Base-by-base conservation (phyloP, 2,329 filamentous ascomycete species). In the Nigrospora osmanthi region DNA sequence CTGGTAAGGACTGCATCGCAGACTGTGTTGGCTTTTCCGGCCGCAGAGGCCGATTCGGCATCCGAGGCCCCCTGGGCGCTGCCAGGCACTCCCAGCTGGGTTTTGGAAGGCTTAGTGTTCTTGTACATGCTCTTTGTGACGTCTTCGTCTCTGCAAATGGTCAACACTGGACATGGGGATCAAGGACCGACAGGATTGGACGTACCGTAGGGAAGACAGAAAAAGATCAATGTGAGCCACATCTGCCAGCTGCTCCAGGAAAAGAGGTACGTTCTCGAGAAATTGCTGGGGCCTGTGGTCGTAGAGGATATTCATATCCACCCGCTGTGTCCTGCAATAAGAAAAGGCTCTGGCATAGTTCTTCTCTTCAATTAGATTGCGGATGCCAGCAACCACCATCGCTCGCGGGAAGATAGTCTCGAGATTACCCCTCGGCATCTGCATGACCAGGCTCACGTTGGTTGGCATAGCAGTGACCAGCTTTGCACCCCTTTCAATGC, bases 301-400 rank as follows among this genome's bases (percentile, higher is more conserved):
- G 58, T 95, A 91, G 3, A 98, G 71, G 49, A 98, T 91, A 58
- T 98, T 98, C 85, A 97, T 90, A 58, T 98, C 93, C 1, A 98
- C 93, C 54, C 94, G 81, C 61, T 98, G 94, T 17, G 83, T 91
- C 42, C 93, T 82, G 61, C 93, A 97, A 50, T 89, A 84, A 17
- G 86, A 71, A 60, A 96, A 98, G 0, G 93, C 93, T 42, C 79
- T 80, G 40, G 77, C 80, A 58, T 96, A 98, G 55, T 93, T 81
- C 61, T 86, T 87, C 31, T 78, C 72, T 44, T 89, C 85, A 42
- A 98, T 87, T 42, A 86, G 80, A 41, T 80, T 78, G 40, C 93
- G 80, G 45, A 98, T 94, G 23, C 89, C 90, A 2, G 89, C 89
- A 40, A 98, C 73, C 1, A 98, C 91, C 67, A 98, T 83, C 13